These are phyloP conservation scores for Moricandia arvensis DNA, from an alignment of 345 rosid species.

Conservation along the genomic window DNA sequence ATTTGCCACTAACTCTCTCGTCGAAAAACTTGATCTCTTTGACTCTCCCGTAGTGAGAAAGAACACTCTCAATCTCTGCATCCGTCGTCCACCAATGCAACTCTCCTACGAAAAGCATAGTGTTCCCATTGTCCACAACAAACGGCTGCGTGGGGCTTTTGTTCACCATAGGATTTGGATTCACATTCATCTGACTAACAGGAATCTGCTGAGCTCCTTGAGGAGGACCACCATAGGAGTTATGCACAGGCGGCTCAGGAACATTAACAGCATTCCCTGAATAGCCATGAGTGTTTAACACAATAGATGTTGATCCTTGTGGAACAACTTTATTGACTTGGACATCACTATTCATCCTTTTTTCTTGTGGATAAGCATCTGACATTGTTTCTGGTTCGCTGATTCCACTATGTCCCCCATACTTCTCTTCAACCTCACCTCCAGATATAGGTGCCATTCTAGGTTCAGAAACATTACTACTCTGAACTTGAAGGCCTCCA, in stretches of 20 bases:
- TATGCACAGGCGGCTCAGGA: conserved; percentile 46
- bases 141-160: conserved; percentile 61
- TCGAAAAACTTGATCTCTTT: conserved; percentile 86
- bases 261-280: conserved; percentile 47
- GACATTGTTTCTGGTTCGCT: conserved; percentile 55
- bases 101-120: conserved; percentile 75
- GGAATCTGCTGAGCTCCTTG: conserved; percentile 53
- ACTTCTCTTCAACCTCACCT: conserved; percentile 49
- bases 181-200: conserved; percentile 54
- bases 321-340: conserved; percentile 47
- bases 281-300: conserved; percentile 48
- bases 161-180: conserved; percentile 43
- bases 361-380: conserved; percentile 41
- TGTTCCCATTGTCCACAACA: conserved; percentile 70
- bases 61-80: conserved; percentile 70
- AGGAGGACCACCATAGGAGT: conserved; percentile 41
- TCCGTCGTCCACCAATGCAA: conserved; percentile 95
- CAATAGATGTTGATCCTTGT: conserved; percentile 48
- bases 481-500: conserved; percentile 46
- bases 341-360: conserved; percentile 44
- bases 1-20: conserved; percentile 84
- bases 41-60: conserved; percentile 69
- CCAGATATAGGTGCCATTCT: conserved; percentile 46
- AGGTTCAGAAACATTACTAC: conserved; percentile 42
- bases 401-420: conserved; percentile 40